Evolutionary conservation across 805 yeast species (phyloP), one percentile per base, ranked within the genome.

Genomic region (Candida vaughaniae): DNA sequence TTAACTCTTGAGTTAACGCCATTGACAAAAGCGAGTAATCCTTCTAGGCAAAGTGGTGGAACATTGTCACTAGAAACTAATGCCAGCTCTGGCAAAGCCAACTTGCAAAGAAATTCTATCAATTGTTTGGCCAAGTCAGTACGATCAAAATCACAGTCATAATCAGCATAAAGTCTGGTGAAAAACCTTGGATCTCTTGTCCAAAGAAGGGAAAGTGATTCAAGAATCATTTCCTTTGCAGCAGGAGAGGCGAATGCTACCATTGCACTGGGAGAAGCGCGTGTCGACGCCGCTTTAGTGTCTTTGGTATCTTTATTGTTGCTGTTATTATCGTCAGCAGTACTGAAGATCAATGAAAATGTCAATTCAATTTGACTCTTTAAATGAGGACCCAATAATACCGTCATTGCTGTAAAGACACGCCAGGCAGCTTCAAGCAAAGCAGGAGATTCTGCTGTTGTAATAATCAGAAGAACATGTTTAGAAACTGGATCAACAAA

Each of bases 31-130:
- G 85, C 73, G 16, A 91, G 66, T 3, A 93, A 58, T 1, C 97
- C 95, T 51, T 93, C 98, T 35, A 93, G 66, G 51, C 98, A 91
- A 6, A 89, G 75, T 0, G 98, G 96, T 0, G 99, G 98, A 1
- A 91, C 95, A 51, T 77, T 82, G 26, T 85, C 86, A 0, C 96
- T 85, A 0, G 95, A 82, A 49, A 74, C 68, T 7, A 72, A 50
- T 0, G 97, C 95, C 8, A 91, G 76, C 53, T 89, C 95, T 0
- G 98, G 95, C 29, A 87, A 73, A 0, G 97, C 82, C 22, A 89
- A 66, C 35, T 83, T 76, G 36, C 95, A 80, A 36, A 93, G 69
- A 31, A 83, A 76, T 31, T 83, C 83, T 28, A 93, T 57, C 18
- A 86, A 63, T 25, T 78, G 75, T 16, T 74, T 73, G 11, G 91